These are phyloP conservation scores for Suillus paluster DNA, from an alignment of 768 basidiomycete species.

Conservation along the genomic window DNA sequence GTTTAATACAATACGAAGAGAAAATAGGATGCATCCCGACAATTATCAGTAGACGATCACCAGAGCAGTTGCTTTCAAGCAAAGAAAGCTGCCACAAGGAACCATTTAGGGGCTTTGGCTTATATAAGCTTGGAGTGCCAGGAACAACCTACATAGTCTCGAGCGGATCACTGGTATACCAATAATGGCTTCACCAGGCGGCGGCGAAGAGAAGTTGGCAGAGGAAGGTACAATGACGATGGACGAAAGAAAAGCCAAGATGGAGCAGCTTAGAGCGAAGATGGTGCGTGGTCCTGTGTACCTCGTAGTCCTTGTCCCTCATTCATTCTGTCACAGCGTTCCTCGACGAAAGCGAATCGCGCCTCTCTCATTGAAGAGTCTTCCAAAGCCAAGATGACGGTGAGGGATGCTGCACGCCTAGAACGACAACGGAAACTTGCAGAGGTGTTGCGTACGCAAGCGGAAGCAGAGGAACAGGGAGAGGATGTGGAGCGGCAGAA, in stretches of 20 bases:
- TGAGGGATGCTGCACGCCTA: slow-evolving; percentile 79
- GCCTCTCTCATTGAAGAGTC: slow-evolving; percentile 86
- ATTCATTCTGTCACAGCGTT: slow-evolving; percentile 50
- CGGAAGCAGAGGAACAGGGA: slow-evolving; percentile 89
- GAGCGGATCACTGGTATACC: background rate
- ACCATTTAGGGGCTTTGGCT: too few relatives aligned
- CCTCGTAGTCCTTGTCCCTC: background rate
- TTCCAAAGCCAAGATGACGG: slow-evolving; percentile 74
- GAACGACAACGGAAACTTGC: slow-evolving; percentile 92
- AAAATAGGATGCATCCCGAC: too few relatives aligned
- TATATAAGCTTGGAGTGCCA: too few relatives aligned
- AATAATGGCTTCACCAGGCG: slow-evolving; percentile 10
- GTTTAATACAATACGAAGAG: too few relatives aligned
- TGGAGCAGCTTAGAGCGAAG: slow-evolving; percentile 74
- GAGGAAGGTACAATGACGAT: slow-evolving; percentile 45
- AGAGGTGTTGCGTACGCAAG: slow-evolving; percentile 81
- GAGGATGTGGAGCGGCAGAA: slow-evolving; percentile 89
- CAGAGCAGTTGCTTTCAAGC: too few relatives aligned
- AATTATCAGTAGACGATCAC: too few relatives aligned
- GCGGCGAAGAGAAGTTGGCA: slow-evolving; percentile 21
- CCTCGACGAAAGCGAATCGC: slow-evolving; percentile 83
- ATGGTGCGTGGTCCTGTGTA: slow-evolving; percentile 55
- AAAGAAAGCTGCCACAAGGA: too few relatives aligned
- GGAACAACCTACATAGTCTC: too few relatives aligned
- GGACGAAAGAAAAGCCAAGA: slow-evolving; percentile 77